Evolutionary conservation across 257 asterid species (phyloP), one percentile per base, ranked within the genome.

Genomic region (Lycium barbarum): DNA sequence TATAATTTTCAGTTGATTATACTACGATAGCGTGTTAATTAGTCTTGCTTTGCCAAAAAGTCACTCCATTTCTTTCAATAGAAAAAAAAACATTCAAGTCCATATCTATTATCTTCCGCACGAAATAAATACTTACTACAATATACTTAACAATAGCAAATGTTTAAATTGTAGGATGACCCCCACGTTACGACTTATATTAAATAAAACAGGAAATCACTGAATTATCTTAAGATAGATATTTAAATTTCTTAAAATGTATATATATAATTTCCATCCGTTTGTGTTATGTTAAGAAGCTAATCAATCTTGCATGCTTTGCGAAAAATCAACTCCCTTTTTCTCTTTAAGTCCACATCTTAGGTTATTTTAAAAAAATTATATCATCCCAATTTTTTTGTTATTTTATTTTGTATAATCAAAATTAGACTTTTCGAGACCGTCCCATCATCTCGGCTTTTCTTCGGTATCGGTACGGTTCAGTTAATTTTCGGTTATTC

Each of bases 31-130:
- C 45, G 3, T 66, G 73, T 6, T 65, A 65, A 0, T 12, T 65
- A 12, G 38, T 66, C 20, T 33, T 33, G 45, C 73, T 33, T 66
- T 6, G 45, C 73, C 10, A 0, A 33, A 6, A 33, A 12, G n/a
- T 66, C 45, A 33, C 73, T 13, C 10, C 73, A 66, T 66, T 66
- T 33, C 73, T 66, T 66, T 33, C 43, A 66, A 66, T 66, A 66
- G 73, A 66, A 66, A 66, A 11, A 66, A 66, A 35, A 10, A 49
- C 12, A 12, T 66, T 66, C 38, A 66, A 33, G 70, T 35, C 15
- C n/a, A 33, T 2, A 38, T 35, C 15, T 10, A 33, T 2, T 3
- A 26, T 26, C 43, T 65, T 65, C 9, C 12, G 15, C 4, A 33
- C 9, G 40, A 63, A 22, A 22, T 63, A 22, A 26, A 10, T 63